Base-by-base conservation (phyloP, 1,139 yeast species). In the Debaryomyces subglobosus region DNA sequence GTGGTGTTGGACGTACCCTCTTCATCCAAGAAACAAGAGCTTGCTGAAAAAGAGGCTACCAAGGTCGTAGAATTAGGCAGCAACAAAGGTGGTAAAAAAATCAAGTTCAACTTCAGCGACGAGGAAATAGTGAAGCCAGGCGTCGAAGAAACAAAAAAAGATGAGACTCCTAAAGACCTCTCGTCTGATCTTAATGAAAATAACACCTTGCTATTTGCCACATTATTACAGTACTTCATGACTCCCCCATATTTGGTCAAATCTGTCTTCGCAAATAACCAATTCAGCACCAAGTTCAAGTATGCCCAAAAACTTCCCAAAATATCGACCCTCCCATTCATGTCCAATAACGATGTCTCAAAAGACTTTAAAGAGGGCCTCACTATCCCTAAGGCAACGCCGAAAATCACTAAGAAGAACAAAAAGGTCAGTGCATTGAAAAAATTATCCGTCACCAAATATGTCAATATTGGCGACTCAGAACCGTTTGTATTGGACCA, bases 231-330 rank as follows among this genome's bases (percentile, higher is more conserved):
- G 62, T 91, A 74, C 61, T 89, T 89, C 59, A 82, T 91, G 13
- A 91, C 97, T 0, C 97, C 97, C 1, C 89, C 92, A 44, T 89
- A 91, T 61, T 73, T 91, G 36, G 79, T 86, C 21, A 83, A 84
- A 53, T 69, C 85, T 1, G 76, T 86, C 8, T 88, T 91, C 67
- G 61, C 63, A 30, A 51, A 59, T 20, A 61, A 57, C 50, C 59
- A 63, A 41, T 63, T 60, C 53, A 74, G 76, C 49, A 69, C 73
- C 46, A 78, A 84, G 55, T 84, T 89, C 65, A 79, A 78, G 50
- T 77, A 82, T 55, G 97, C 96, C 0, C 72, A 74, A 39, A 82
- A 79, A 55, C 73, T 87, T 53, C 97, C 97, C 36, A 84, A 82
- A 59, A 69, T 89, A 27, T 77, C 91, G 1, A 81, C 86, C 0